These are phyloP conservation scores for Euphorbia lathyris DNA, from an alignment of 345 rosid species.

Conservation along the genomic window DNA sequence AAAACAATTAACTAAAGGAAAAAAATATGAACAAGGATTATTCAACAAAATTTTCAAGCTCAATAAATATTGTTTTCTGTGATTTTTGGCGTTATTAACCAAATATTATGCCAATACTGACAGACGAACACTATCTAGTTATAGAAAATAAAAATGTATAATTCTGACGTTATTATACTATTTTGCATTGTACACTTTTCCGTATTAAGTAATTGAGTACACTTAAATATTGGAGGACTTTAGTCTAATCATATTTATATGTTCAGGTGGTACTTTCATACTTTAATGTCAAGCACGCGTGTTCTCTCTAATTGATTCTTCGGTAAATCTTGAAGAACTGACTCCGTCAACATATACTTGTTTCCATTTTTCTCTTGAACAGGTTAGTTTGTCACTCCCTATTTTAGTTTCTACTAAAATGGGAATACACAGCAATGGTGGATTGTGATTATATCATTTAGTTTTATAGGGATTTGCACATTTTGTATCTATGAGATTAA, in stretches of 20 bases:
- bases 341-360: neutral
- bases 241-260: neutral
- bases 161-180: no score
- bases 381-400: neutral
- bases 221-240: neutral
- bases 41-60: no score
- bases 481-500: conserved; percentile 44
- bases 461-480: conserved; percentile 39
- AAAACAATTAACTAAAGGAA: no score
- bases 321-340: neutral
- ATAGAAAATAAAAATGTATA: no score
- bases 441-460: conserved; percentile 11
- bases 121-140: no score
- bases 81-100: no score
- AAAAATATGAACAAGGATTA: no score
- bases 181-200: neutral
- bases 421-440: neutral
- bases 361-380: conserved; percentile 1
- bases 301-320: neutral
- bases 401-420: conserved; percentile 1
- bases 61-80: no score
- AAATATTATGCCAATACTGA: no score
- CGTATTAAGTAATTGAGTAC: no score
- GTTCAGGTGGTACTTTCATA: neutral
- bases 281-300: neutral